Evolutionary conservation across 2,329 filamentous ascomycete species (phyloP).

Genomic region (Hortaea werneckii): DNA sequence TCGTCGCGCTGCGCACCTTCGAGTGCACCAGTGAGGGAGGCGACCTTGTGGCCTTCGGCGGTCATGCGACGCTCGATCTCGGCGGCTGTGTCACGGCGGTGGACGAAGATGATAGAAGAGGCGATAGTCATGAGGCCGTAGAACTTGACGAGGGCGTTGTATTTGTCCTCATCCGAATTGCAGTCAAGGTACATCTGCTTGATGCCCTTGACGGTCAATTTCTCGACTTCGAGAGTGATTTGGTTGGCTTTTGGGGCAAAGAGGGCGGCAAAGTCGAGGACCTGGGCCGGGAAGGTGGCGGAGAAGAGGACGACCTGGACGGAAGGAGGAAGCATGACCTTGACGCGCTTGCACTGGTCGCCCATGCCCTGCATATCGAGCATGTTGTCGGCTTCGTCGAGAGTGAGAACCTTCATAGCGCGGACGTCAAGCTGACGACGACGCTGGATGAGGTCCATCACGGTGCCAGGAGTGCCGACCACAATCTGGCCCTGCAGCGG

Average conservation of each 20-base stretch:
- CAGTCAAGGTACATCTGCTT: constrained; percentile 98
- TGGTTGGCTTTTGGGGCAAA: constrained; percentile 82
- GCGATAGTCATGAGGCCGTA: constrained; percentile 95
- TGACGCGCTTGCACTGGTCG: constrained; percentile 88
- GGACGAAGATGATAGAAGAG: constrained; percentile 96
- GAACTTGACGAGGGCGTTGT: constrained; percentile 77
- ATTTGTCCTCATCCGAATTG: constrained; percentile 70
- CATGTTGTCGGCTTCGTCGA: constrained; percentile 99
- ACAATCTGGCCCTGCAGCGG: constrained; percentile 68
- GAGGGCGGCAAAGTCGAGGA: constrained; percentile 69
- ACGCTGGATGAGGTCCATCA: constrained; percentile 68
- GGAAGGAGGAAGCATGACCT: constrained; percentile 58
- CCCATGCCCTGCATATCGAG: constrained; percentile 89
- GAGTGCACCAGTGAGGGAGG: constrained; percentile 76
- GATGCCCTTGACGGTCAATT: constrained; percentile 93
- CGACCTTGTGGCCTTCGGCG: constrained; percentile 82
- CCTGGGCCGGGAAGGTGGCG: constrained; percentile 80
- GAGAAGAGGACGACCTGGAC: constrained; percentile 94
- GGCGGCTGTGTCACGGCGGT: constrained; percentile 77
- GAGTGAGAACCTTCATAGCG: constrained; percentile 69
- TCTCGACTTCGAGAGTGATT: constrained; percentile 77
- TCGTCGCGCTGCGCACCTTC: constrained; percentile 75
- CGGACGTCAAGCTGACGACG: constrained; percentile 62
- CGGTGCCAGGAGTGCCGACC: constrained; percentile 88
- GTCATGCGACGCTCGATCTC: constrained; percentile 81